Conservation (phyloP, 345 rosid genomes). For the Dimocarpus longan region DNA sequence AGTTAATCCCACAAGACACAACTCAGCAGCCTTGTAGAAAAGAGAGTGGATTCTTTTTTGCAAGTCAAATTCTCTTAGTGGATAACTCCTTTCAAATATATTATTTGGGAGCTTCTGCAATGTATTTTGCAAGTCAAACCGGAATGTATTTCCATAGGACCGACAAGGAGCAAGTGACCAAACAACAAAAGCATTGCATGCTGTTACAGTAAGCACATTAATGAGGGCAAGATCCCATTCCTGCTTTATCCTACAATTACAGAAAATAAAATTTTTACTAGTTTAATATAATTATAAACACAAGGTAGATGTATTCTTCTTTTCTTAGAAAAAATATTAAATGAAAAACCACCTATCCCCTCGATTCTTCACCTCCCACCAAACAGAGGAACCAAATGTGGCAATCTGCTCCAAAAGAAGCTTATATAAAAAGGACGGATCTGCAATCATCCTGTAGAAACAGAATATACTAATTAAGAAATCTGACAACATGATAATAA, state of each 20-base stretch:
- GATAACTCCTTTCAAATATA: constrained; percentile 87
- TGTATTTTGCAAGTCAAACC: constrained; percentile 89
- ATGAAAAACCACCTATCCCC: constrained; percentile 62
- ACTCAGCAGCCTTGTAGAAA: constrained; percentile 85
- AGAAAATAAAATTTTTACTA: constrained; percentile 25
- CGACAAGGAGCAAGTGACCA: constrained; percentile 97
- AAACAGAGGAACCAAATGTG: constrained; percentile 79
- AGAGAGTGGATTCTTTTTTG: constrained; percentile 89
- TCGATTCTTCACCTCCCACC: constrained; percentile 91
- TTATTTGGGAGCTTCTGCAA: constrained; percentile 96
- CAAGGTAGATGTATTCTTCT: neutral
- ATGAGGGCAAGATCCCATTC: constrained; percentile 97
- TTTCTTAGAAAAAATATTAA: neutral
- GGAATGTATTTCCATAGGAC: constrained; percentile 90
- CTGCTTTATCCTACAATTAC: constrained; percentile 61
- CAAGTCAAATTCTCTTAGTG: constrained; percentile 83
- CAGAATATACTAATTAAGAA: constrained; percentile 13
- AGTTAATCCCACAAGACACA: constrained; percentile 73
- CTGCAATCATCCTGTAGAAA: constrained; percentile 82
- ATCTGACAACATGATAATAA: neutral
- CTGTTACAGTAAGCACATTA: constrained; percentile 77
- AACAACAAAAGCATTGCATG: constrained; percentile 83
- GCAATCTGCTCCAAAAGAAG: constrained; percentile 88
- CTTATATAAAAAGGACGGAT: constrained; percentile 84
- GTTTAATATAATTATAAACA: constrained; percentile 20